These are phyloP conservation scores for Plantago lanceolata DNA, from an alignment of 305 asterid species.

Conservation along the genomic window DNA sequence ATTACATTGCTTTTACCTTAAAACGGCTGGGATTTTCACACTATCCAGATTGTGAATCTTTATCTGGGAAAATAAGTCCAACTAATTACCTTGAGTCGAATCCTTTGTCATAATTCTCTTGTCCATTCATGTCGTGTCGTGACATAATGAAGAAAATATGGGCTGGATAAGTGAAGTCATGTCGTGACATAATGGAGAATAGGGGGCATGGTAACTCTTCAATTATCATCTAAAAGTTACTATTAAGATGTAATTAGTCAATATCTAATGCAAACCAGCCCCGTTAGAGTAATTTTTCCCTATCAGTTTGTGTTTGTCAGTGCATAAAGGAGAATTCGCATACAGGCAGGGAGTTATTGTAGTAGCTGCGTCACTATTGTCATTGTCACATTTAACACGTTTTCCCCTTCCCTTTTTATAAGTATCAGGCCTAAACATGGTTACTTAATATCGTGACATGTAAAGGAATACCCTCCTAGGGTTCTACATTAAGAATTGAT, in stretches of 20 bases:
- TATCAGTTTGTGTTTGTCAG: too few relatives aligned
- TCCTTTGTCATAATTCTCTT: background rate
- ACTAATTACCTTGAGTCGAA: background rate
- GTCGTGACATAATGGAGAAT: background rate
- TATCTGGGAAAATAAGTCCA: too few relatives aligned
- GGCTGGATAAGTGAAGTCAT: background rate
- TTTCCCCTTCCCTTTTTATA: background rate
- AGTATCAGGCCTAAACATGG: background rate
- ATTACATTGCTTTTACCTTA: background rate
- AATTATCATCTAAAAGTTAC: background rate
- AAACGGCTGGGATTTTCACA: too few relatives aligned
- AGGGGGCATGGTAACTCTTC: background rate
- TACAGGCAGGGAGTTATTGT: background rate
- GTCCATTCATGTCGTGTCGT: background rate
- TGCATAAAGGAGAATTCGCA: too few relatives aligned
- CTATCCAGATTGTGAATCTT: too few relatives aligned
- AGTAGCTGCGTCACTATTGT: background rate
- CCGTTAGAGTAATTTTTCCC: background rate
- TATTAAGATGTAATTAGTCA: background rate
- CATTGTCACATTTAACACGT: background rate
- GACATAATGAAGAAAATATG: background rate
- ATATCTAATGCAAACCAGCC: background rate
- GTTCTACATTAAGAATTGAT: background rate
- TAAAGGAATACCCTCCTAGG: too few relatives aligned
- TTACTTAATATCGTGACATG: background rate